phyloP scores from a whole-genome alignment of 2,329 filamentous ascomycete species.

The Diaporthe longicolla region DNA sequence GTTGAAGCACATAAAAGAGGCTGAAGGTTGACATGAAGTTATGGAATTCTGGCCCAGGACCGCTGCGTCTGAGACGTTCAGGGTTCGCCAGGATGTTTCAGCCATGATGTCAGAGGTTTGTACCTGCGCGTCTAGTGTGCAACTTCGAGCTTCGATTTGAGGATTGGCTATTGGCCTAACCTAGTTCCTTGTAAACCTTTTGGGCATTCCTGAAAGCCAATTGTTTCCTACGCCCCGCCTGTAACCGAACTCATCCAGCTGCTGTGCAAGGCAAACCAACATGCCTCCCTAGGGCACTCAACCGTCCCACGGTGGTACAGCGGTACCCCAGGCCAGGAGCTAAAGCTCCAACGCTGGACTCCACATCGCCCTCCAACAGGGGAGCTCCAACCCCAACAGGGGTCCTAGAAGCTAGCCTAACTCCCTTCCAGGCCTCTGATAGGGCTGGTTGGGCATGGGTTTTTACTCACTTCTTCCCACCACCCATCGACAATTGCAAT shows the following conservation, averaged over 20 bases:
- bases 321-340: not conserved
- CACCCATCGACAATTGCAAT: not conserved
- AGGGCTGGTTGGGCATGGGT: not conserved
- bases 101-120: conserved; percentile 24
- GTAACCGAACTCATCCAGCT: too few species aligned
- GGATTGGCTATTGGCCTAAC: not conserved
- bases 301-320: not conserved
- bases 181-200: too few species aligned
- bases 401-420: not conserved
- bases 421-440: not conserved
- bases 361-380: conserved; percentile 5
- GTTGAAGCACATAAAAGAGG: not conserved
- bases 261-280: not conserved
- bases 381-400: not conserved
- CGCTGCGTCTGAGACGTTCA: conserved; percentile 11
- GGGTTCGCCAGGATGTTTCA: conserved; percentile 17
- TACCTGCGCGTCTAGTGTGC: not conserved
- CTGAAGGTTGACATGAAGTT: not conserved
- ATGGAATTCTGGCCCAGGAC: not conserved
- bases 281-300: too few species aligned
- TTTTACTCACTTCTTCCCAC: not conserved
- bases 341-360: not conserved
- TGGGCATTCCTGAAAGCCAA: too few species aligned
- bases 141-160: not conserved
- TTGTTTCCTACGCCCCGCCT: not conserved